Percentiles rank a stretch among this genome's conserved stretches.
These are phyloP conservation scores for Diversispora eburnea DNA, from an alignment of 192 early-diverging fungal species.

Conservation along the genomic window DNA sequence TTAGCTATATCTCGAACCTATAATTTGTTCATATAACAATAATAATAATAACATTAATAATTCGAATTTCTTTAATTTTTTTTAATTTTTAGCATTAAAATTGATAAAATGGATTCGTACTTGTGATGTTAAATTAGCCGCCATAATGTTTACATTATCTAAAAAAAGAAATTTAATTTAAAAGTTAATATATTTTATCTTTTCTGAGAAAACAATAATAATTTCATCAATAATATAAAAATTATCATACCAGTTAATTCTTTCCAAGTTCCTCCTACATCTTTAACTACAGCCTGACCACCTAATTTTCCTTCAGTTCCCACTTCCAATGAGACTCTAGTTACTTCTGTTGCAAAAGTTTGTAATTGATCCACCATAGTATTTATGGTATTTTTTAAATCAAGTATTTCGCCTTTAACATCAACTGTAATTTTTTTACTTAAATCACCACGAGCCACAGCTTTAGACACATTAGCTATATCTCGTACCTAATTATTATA, in stretches of 20 bases:
- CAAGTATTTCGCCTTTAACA: constrained; percentile 52
- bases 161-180: too few species aligned
- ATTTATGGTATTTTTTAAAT: constrained; percentile 59
- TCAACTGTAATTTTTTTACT: constrained; percentile 51
- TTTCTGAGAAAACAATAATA: too few species aligned
- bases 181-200: too few species aligned
- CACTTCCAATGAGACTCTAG: constrained; percentile 64
- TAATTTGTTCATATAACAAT: too few species aligned
- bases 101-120: constrained; percentile 30
- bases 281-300: constrained; percentile 62
- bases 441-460: constrained; percentile 54
- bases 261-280: constrained; percentile 68
- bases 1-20: constrained; percentile 63
- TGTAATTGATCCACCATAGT: constrained; percentile 66
- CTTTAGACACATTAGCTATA: constrained; percentile 59
- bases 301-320: constrained; percentile 69
- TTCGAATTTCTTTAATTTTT: neutral
- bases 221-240: too few species aligned
- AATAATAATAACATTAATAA: neutral
- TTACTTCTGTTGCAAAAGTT: constrained; percentile 65
- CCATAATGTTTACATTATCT: constrained; percentile 74
- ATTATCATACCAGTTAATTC: constrained; percentile 45
- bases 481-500: constrained; percentile 34
- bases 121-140: constrained; percentile 60
- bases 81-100: neutral